Evolutionary conservation across 148 eudicot genomes (phyloP).

Genomic region (Rhododendron ovatum): DNA sequence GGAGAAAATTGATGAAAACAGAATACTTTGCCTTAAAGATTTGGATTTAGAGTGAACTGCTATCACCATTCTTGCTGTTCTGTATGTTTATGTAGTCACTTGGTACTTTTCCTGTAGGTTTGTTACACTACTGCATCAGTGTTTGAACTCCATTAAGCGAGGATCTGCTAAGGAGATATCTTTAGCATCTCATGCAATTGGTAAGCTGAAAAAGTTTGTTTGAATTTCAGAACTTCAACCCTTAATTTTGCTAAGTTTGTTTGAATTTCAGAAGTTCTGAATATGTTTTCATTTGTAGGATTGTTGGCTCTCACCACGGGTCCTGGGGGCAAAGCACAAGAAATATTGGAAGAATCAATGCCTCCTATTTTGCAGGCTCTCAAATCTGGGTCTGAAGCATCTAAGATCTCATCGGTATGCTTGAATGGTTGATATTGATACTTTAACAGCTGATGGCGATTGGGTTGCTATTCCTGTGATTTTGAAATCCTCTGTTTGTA

Average conservation of each 20-base stretch:
- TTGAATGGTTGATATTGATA: constrained; percentile 16
- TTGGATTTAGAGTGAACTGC: not conserved
- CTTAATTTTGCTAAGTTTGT: not conserved
- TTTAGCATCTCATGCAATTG: constrained; percentile 61
- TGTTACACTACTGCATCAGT: constrained; percentile 75
- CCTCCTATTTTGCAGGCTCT: constrained; percentile 71
- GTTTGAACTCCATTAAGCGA: constrained; percentile 63
- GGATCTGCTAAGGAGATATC: constrained; percentile 80
- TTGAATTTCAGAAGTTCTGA: constrained; percentile 4
- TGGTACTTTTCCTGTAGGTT: constrained; percentile 36
- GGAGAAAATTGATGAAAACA: not conserved
- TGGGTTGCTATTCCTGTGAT: not conserved
- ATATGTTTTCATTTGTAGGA: constrained; percentile 32
- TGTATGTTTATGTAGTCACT: not conserved
- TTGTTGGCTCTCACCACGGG: constrained; percentile 79
- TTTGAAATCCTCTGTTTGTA: not conserved
- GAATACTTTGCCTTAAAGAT: not conserved
- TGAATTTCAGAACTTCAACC: not conserved
- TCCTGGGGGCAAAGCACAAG: constrained; percentile 67
- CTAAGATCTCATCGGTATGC: constrained; percentile 56
- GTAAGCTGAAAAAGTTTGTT: not conserved
- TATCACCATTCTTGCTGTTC: not conserved
- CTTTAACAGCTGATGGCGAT: not conserved
- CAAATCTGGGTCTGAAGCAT: constrained; percentile 56
- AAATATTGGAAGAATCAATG: constrained; percentile 68